Base-by-base conservation (phyloP, 179 eudicot species). In the Silene vulgaris region DNA sequence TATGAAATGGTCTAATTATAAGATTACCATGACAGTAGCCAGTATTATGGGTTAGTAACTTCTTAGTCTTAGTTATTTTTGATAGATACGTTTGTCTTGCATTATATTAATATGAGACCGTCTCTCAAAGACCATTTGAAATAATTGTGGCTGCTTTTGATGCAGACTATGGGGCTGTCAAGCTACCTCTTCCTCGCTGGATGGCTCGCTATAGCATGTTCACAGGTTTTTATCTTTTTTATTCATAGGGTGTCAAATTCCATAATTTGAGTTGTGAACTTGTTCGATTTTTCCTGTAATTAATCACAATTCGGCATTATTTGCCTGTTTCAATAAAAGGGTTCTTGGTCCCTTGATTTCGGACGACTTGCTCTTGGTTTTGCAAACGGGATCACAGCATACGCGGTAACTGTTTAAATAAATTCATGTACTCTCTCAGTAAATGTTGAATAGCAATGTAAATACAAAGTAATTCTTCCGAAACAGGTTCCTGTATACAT, bases 401-500 rank as follows among this genome's bases (percentile, higher is more conserved):
- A 75, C 68, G 87, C 80, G 89, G 89, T 86, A 81, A 75, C 30
- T 52, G 1, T 37, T 21, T 9, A 43, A 4, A 28, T 16, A 64
- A 28, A 19, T 2, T 61, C 23, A 8, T 8, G 3, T 20, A 19
- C 19, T 20, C 26, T 21, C 28, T 61, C 29, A 1, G 8, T 23
- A 21, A 19, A 56, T 62, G 9, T 11, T 56, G 13, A 26, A 43
- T 37, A 26, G 40, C 76, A 78, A 12, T 26, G 13, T 26, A 69
- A 21, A 37, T 69, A 48, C 1, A 20, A 7, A 29, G 29, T 11
- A 1, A 28, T 43, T 59, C 56, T 50, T 17, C n/a, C 12, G 23
- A 29, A 32, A 77, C 81, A 92, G 97, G 89, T 89, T 64, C 97
- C 97, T 16, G 84, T 92, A 64, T 92, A 92, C 71, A 83, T 89